Evolutionary conservation across 257 asterid species (phyloP), one percentile per base, ranked within the genome.

Genomic region (Fraxinus americana): DNA sequence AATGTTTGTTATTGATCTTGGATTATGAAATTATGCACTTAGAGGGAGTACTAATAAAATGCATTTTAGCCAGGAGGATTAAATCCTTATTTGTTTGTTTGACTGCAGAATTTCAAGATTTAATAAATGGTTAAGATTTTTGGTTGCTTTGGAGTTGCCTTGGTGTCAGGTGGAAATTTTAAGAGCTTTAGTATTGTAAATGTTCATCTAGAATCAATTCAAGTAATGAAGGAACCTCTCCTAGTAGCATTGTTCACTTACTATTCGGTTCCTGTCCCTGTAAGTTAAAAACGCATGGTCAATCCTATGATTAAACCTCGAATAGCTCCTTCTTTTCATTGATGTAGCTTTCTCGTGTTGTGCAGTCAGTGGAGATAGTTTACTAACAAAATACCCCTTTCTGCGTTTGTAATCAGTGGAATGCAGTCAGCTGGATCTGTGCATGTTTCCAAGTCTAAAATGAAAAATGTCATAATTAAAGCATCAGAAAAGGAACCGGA

Each of bases 381-480:
- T 72, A 45, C 23, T 35, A 25, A 39, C 72, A 30, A 16, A 21
- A 25, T 21, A 63, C 35, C 16, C 11, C 7, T 25, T 25, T 17
- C 32, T 63, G 35, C 35, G 17, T 25, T 63, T 25, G n/a, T 25
- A 65, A 72, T 45, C 48, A 23, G 70, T 48, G 21, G 76, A 35
- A 71, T 78, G 73, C 45, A 25, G 39, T 65, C 59, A 41, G 54
- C 68, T 72, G 68, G 65, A 61, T 71, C 73, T 29, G 73, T 25
- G 39, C 63, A 25, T 13, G 75, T 48, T 39, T 4, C 72, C 48
- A 17, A 75, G 61, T 41, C 11, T 25, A 21, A 27, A 34, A 21
- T 2, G 61, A 13, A 38, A n/a, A 35, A 74, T 38, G 70, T 0
- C 54, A 7, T 21, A 59, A 52, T 59, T 57, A 48, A 65, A 7